Evolutionary conservation across 1,284 basidiomycete species (phyloP), one percentile per base, ranked within the genome.

Genomic region (Boletus semigastroideus): DNA sequence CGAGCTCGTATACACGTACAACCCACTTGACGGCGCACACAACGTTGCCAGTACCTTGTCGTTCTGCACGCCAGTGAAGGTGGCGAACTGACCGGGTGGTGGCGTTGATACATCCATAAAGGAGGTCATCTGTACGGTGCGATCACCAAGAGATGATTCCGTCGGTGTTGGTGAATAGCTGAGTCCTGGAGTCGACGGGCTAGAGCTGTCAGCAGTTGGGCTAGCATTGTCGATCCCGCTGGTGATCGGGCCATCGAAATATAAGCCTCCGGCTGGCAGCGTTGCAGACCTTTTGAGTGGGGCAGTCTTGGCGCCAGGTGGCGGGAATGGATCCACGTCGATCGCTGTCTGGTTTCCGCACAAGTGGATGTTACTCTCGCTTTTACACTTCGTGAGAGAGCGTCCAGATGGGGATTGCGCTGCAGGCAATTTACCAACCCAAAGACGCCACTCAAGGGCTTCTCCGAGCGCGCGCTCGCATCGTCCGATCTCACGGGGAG

Each of bases 391-490:
- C 25, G 44, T 51, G 41, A 71, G 65, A 30, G 49, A 19, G 39
- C 59, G 62, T 57, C 70, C 65, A 16, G 54, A 51, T 55, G 43
- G 5, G 41, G 64, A 46, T 57, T 69, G 68, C 62, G 19, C 69
- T 69, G 64, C 59, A 59, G 66, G 70, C 60, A 62, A 55, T 61
- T 91, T 91, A 55, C 89, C 89, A 34, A 92, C 89, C 89, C 89
- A 92, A 14, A 92, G 79, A 25, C 87, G 80, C 89, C 89, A 92
- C 53, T 86, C 83, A 17, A 92, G 78, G 8, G 86, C 87, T 62
- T 86, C 83, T 34, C 89, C 88, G 31, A 92, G 78, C 0, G 89
- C 87, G 22, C 86, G 83, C 67, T 92, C 88, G 62, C 89, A 91
- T 22, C 88, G 80, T 27, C 87, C 83, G 46, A 92, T 87, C 71